These are phyloP conservation scores for Saccharomyces pastorianus DNA, from an alignment of 1,139 yeast genomes.

Conservation along the genomic window DNA sequence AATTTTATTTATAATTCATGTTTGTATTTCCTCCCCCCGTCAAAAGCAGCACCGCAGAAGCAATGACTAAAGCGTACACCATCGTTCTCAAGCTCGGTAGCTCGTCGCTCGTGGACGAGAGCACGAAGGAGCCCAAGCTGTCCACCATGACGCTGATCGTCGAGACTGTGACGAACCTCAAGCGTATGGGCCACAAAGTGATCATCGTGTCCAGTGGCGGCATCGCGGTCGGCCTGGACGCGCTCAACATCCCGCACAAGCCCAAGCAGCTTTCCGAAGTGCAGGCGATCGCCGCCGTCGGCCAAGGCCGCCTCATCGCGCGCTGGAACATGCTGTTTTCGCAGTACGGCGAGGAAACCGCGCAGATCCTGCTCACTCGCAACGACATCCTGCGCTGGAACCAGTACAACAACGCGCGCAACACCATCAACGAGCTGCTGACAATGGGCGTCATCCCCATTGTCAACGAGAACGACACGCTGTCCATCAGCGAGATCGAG, in stretches of 20 bases:
- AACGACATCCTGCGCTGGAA: conserved; percentile 86
- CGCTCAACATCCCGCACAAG: conserved; percentile 48
- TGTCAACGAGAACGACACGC: conserved; percentile 89
- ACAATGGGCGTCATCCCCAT: conserved; percentile 87
- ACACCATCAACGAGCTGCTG: conserved; percentile 68
- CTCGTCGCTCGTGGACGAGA: conserved; percentile 88
- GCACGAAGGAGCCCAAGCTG: conserved; percentile 73
- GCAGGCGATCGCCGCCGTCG: conserved; percentile 90
- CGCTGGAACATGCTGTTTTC: conserved; percentile 80
- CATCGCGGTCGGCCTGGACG: conserved; percentile 85
- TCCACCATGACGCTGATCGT: conserved; percentile 86
- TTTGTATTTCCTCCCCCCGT: not conserved
- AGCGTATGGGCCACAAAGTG: conserved; percentile 78
- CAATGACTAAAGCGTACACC: conserved; percentile 34
- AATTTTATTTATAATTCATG: not conserved
- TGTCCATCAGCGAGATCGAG: conserved; percentile 82
- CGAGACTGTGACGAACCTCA: conserved; percentile 74
- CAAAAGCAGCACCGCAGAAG: no score
- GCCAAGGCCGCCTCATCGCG: conserved; percentile 82
- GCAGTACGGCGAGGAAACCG: conserved; percentile 76
- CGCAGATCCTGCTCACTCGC: conserved; percentile 80
- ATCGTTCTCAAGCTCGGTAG: conserved; percentile 80
- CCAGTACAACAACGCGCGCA: conserved; percentile 84
- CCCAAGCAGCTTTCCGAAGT: conserved; percentile 71
- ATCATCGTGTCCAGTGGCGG: conserved; percentile 90